Percentiles rank a stretch among this genome's conserved stretches.
These are phyloP conservation scores for Malassezia equina DNA, from an alignment of 1,284 basidiomycete species.

Conservation along the genomic window DNA sequence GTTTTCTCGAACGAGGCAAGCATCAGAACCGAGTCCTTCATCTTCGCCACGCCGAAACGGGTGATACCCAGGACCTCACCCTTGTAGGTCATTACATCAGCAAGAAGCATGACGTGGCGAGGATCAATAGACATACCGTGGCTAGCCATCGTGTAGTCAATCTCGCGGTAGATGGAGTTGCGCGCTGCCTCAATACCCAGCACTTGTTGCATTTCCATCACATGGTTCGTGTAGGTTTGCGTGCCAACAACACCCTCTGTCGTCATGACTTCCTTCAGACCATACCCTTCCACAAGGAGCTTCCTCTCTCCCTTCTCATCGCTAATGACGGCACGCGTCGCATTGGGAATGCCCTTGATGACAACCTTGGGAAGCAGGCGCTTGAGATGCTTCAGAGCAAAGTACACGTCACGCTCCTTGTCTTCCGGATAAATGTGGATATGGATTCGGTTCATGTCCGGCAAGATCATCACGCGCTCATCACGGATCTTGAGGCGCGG, in stretches of 20 bases:
- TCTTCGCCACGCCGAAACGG: constrained; percentile 98
- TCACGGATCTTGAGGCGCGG: constrained; percentile 89
- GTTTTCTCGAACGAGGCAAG: constrained; percentile 99
- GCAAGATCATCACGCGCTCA: constrained; percentile 50
- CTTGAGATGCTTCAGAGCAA: constrained; percentile 41
- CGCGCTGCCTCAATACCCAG: constrained; percentile 95
- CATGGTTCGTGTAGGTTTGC: constrained; percentile 87
- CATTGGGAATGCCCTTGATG: constrained; percentile 43
- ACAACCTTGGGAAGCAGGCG: constrained; percentile 41
- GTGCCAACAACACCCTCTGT: constrained; percentile 91
- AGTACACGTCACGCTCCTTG: constrained; percentile 56
- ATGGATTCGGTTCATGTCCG: constrained; percentile 64
- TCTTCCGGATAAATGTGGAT: constrained; percentile 66
- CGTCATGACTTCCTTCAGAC: constrained; percentile 92
- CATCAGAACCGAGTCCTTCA: constrained; percentile 99
- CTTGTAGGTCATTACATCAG: constrained; percentile 99
- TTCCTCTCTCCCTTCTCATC: constrained; percentile 45
- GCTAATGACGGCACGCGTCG: constrained; percentile 41
- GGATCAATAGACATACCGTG: constrained; percentile 99
- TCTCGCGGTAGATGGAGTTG: constrained; percentile 83
- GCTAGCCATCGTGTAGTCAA: constrained; percentile 90
- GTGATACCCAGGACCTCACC: constrained; percentile 98
- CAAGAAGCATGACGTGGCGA: constrained; percentile 94
- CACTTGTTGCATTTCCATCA: constrained; percentile 88
- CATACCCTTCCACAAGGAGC: constrained; percentile 65